phyloP scores from a whole-genome alignment of 108 stramenopile species.

The Asterionellopsis glacialis region DNA sequence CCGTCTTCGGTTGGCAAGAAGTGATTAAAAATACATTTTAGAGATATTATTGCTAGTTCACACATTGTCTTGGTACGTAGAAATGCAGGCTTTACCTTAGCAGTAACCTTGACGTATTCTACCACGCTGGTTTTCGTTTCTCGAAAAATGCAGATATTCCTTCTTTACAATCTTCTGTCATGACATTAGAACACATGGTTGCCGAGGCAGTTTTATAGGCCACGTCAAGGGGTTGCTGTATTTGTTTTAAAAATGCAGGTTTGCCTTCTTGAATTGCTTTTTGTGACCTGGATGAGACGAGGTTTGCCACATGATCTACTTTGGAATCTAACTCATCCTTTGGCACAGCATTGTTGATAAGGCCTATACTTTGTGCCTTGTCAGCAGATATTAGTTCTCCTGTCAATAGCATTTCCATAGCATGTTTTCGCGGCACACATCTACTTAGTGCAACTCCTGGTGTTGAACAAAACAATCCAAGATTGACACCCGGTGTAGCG shows the following conservation, averaged over 20 bases:
- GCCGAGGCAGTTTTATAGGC: slow-evolving; percentile 56
- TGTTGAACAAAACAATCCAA: slow-evolving; percentile 75
- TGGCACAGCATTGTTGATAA: slow-evolving; percentile 38
- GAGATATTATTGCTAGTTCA: no score
- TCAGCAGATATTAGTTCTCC: slow-evolving; percentile 53
- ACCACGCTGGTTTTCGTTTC: slow-evolving; percentile 27
- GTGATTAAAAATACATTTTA: no score
- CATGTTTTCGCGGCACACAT: slow-evolving; percentile 43
- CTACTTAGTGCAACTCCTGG: slow-evolving; percentile 65
- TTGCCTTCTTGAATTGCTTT: slow-evolving; percentile 51
- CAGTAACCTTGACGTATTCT: no score
- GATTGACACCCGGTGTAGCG: slow-evolving; percentile 67
- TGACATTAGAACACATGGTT: slow-evolving; percentile 50
- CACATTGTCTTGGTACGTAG: no score
- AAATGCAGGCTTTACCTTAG: no score
- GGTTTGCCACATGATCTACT: slow-evolving; percentile 28
- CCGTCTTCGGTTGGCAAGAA: neutral
- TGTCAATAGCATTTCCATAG: slow-evolving; percentile 80
- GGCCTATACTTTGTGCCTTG: slow-evolving; percentile 46
- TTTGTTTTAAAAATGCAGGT: slow-evolving; percentile 47
- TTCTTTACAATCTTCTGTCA: slow-evolving; percentile 38
- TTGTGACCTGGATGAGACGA: slow-evolving; percentile 47
- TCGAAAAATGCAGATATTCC: slow-evolving; percentile 57
- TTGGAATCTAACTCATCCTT: slow-evolving; percentile 19
- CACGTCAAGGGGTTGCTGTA: slow-evolving; percentile 30